phyloP scores from a whole-genome alignment of 352 stramenopile genomes.

The Pythium oligandrum region DNA sequence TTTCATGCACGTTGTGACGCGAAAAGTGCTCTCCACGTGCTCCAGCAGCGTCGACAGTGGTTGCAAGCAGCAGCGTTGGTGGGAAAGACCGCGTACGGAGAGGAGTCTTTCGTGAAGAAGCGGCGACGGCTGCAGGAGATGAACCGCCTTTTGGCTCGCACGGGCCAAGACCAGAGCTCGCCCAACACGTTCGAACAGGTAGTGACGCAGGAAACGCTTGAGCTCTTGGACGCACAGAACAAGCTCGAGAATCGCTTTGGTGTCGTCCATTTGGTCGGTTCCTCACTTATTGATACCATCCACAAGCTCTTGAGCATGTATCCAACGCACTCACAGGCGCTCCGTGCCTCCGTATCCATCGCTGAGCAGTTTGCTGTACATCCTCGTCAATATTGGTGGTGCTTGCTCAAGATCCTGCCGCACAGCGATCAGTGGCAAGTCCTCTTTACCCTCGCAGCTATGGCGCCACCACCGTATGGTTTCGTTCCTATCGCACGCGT shows the following conservation, averaged over 20 bases:
- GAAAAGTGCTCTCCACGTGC: constrained; percentile 26
- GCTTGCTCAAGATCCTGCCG: constrained; percentile 32
- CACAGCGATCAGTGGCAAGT: constrained; percentile 46
- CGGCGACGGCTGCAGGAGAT: constrained; percentile 34
- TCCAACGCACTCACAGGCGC: constrained; percentile 27
- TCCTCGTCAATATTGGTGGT: constrained; percentile 55
- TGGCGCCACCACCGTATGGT: constrained; percentile 35
- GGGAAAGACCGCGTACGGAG: constrained; percentile 42
- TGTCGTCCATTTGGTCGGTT: constrained; percentile 36
- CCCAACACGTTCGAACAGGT: constrained; percentile 39
- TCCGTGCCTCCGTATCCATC: constrained; percentile 30
- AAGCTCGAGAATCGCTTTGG: constrained; percentile 31
- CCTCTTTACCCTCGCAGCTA: constrained; percentile 30
- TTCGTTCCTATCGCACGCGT: constrained; percentile 39
- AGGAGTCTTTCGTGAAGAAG: constrained; percentile 35
- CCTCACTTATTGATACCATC: constrained; percentile 50
- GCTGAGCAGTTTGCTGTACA: constrained; percentile 37
- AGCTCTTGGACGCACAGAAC: constrained; percentile 37
- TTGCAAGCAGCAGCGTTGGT: constrained; percentile 27
- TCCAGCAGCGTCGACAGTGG: constrained; percentile 19
- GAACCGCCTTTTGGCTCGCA: constrained; percentile 21
- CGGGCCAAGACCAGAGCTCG: constrained; percentile 5
- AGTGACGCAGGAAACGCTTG: constrained; percentile 46
- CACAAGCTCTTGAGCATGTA: constrained; percentile 56
- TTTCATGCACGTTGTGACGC: constrained; percentile 29